Percentiles rank a stretch among this genome's conserved stretches.
These are phyloP conservation scores for Colletotrichum acutatum DNA, from an alignment of 2,329 filamentous ascomycete genomes.

Conservation along the genomic window DNA sequence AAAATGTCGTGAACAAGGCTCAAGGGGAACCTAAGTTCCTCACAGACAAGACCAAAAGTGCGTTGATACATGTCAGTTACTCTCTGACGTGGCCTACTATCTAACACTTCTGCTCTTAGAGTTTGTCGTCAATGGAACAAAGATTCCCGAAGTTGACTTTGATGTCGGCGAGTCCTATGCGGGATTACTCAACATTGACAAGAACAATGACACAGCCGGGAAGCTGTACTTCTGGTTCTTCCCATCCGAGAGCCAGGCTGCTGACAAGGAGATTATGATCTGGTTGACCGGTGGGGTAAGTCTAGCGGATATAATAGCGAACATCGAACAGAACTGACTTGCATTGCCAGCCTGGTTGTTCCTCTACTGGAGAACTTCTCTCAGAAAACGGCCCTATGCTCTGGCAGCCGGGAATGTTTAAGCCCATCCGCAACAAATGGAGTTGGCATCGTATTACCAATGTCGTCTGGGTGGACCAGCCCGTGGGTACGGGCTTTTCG, in stretches of 20 bases:
- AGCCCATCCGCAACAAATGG: slow-evolving; percentile 74
- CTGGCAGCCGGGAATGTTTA: slow-evolving; percentile 77
- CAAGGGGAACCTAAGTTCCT: slow-evolving; percentile 41
- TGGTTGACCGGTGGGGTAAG: slow-evolving; percentile 68
- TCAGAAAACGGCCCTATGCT: slow-evolving; percentile 82
- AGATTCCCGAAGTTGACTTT: slow-evolving; percentile 75
- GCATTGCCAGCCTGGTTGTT: slow-evolving; percentile 60
- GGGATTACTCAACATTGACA: slow-evolving; percentile 68
- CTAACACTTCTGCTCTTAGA: slow-evolving; percentile 48
- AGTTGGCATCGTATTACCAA: slow-evolving; percentile 83
- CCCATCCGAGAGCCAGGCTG: slow-evolving; percentile 61
- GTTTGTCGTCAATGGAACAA: slow-evolving; percentile 72
- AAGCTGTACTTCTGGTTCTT: slow-evolving; percentile 77
- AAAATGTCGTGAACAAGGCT: neutral
- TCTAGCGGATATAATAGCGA: neutral
- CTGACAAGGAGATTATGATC: slow-evolving; percentile 69
- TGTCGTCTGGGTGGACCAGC: slow-evolving; percentile 80
- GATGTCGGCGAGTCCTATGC: slow-evolving; percentile 75
- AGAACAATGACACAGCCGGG: slow-evolving; percentile 54
- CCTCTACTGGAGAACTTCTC: slow-evolving; percentile 74
- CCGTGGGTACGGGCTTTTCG: slow-evolving; percentile 75
- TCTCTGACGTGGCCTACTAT: accelerated
- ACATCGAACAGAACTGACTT: neutral
- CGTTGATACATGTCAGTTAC: accelerated
- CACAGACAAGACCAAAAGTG: slow-evolving; percentile 26